A percentile compares a stretch with the other conserved stretches of the same genome.
Evolutionary conservation across 768 basidiomycete genomes (phyloP).

Genomic region (Lactifluus volemus): DNA sequence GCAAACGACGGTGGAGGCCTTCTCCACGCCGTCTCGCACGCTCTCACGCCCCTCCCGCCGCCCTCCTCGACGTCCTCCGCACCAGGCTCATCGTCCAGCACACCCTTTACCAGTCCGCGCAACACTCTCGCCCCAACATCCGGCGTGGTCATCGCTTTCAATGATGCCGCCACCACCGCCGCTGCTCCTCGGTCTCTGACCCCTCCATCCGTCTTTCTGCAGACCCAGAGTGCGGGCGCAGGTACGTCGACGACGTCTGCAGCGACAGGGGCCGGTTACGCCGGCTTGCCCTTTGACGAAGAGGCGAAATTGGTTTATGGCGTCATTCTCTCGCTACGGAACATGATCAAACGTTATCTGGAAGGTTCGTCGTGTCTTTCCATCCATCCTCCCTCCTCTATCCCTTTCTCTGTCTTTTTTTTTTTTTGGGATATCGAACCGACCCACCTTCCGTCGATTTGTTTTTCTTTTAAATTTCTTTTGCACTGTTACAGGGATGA

Average conservation of each 20-base stretch:
- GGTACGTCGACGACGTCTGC: no score
- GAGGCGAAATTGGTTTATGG: conserved; percentile 97
- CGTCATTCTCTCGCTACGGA: conserved; percentile 80
- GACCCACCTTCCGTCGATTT: neutral
- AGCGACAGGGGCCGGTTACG: conserved; percentile 13
- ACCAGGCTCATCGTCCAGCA: conserved; percentile 27
- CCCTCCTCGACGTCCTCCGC: neutral
- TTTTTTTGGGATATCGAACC: neutral
- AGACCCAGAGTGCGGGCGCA: conserved; percentile 23
- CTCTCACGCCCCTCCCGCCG: conserved; percentile 34
- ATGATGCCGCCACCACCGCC: conserved; percentile 5
- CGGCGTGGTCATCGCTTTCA: conserved; percentile 59
- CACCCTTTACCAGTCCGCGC: conserved; percentile 44
- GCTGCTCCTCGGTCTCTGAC: neutral
- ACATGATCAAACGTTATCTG: conserved; percentile 95
- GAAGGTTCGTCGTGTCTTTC: conserved; percentile 42
- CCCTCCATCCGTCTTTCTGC: conserved; percentile 29
- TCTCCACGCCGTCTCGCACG: conserved; percentile 71
- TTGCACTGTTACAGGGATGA: conserved; percentile 55
- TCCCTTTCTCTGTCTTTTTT: no score
- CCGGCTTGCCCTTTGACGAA: conserved; percentile 86
- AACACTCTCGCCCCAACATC: conserved; percentile 58
- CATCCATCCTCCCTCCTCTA: neutral
- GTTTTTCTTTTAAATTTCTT: neutral
- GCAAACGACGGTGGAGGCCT: conserved; percentile 62